These are phyloP conservation scores for Psilocybe mexicana DNA, from an alignment of 1,284 basidiomycete genomes.

Conservation along the genomic window DNA sequence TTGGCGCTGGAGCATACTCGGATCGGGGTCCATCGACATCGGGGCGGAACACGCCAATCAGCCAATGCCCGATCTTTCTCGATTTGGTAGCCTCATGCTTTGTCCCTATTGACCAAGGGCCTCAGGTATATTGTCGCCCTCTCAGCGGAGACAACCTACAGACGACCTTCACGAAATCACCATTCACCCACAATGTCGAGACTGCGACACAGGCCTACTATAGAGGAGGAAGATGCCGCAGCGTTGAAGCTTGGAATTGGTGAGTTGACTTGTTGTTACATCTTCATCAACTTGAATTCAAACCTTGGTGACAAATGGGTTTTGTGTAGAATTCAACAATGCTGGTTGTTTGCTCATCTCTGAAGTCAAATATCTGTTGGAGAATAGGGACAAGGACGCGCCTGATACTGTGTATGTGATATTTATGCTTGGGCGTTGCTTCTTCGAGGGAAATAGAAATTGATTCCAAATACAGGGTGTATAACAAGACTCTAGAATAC, in stretches of 20 bases:
- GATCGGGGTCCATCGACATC: background rate
- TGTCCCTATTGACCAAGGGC: conserved; percentile 9
- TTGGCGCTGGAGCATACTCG: background rate
- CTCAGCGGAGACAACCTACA: no score
- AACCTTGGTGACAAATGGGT: background rate
- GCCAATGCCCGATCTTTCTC: conserved; percentile 1
- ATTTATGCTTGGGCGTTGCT: background rate
- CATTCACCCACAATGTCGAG: conserved; percentile 35
- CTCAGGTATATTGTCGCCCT: background rate
- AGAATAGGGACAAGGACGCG: conserved; percentile 82
- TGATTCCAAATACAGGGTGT: conserved; percentile 56
- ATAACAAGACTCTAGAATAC: conserved; percentile 91
- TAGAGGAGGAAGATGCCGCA: conserved; percentile 72
- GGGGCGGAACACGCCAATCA: background rate
- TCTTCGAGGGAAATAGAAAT: no score
- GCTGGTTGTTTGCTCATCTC: conserved; percentile 89
- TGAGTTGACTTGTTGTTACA: conserved; percentile 24
- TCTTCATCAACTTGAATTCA: no score
- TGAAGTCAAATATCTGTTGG: conserved; percentile 87
- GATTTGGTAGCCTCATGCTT: background rate
- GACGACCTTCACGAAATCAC: no score
- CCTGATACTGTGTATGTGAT: conserved; percentile 76
- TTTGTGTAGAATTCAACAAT: conserved; percentile 78
- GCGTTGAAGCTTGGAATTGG: conserved; percentile 68
- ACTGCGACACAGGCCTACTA: conserved; percentile 46